These are phyloP conservation scores for Amborella trichopoda DNA, from an alignment of 164 flowering plant genomes.

Conservation along the genomic window DNA sequence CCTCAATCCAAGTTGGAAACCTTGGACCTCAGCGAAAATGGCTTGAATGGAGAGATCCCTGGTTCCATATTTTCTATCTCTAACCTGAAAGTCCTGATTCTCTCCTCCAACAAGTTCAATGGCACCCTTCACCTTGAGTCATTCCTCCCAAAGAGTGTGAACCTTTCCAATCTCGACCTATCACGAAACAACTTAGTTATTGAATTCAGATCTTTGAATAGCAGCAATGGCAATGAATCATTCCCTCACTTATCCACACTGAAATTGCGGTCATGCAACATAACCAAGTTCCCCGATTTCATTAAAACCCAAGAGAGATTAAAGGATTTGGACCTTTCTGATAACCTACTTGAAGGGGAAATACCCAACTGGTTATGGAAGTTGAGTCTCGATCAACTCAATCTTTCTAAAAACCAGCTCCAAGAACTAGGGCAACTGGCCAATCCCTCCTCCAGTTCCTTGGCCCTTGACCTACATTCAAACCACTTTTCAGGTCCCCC, in stretches of 20 bases:
- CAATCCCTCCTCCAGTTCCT: background rate
- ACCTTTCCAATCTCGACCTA: slow-evolving; percentile 23
- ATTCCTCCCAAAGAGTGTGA: slow-evolving; percentile 6
- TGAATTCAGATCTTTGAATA: background rate
- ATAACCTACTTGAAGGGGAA: slow-evolving; percentile 23
- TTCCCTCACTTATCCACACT: slow-evolving; percentile 19
- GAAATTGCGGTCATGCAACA: slow-evolving; percentile 29
- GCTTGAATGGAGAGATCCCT: slow-evolving; percentile 25
- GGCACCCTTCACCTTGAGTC: slow-evolving; percentile 9
- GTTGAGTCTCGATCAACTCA: slow-evolving; percentile 10
- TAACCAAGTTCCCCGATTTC: slow-evolving; percentile 20
- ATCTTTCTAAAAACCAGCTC: slow-evolving; percentile 31
- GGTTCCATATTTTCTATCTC: slow-evolving; percentile 11
- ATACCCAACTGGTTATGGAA: slow-evolving; percentile 37
- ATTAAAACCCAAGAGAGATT: slow-evolving; percentile 20
- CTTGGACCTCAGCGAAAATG: slow-evolving; percentile 16
- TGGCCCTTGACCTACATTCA: slow-evolving; percentile 27
- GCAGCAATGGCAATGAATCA: background rate
- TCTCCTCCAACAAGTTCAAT: slow-evolving; percentile 27
- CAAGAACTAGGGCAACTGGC: slow-evolving; percentile 7
- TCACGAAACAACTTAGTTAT: slow-evolving; percentile 19
- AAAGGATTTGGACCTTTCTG: slow-evolving; percentile 28
- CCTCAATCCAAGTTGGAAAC: slow-evolving; percentile 10
- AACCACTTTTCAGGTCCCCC: slow-evolving; percentile 32
- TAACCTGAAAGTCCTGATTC: slow-evolving; percentile 9